A percentile compares a stretch with the other conserved stretches of the same genome.
Conservation (phyloP, 805 yeast genomes). For the Komagataella pseudopastoris region DNA sequence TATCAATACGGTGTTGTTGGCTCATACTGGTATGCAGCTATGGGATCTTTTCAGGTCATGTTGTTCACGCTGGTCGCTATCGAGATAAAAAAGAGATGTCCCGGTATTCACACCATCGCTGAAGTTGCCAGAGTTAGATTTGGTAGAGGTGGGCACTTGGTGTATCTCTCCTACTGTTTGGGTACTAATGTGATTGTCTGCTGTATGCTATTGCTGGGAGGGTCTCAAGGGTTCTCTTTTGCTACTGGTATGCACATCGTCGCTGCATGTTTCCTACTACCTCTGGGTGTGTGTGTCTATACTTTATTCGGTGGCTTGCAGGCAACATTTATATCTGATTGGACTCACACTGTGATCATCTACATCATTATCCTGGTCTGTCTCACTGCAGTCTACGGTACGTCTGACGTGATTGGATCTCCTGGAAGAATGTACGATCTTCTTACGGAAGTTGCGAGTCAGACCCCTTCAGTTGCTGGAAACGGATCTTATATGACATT, state of each 20-base stretch:
- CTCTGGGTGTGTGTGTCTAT: constrained; percentile 32
- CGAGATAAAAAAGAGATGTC: constrained; percentile 25
- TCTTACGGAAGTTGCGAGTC: constrained; percentile 9
- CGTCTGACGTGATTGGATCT: constrained; percentile 18
- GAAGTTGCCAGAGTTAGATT: constrained; percentile 24
- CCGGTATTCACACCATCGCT: constrained; percentile 25
- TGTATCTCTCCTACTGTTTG: constrained; percentile 20
- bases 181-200: constrained; percentile 24
- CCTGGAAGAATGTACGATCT: constrained; percentile 20
- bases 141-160: constrained; percentile 21
- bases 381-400: constrained; percentile 14
- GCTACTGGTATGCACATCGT: constrained; percentile 29
- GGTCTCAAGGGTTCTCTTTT: constrained; percentile 25
- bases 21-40: constrained; percentile 12
- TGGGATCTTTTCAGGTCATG: constrained; percentile 23
- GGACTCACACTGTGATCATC: constrained; percentile 34
- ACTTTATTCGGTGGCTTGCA: constrained; percentile 37
- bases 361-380: constrained; percentile 19
- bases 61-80: constrained; percentile 23
- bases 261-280: constrained; percentile 30
- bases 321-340: constrained; percentile 38
- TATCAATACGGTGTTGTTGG: constrained; percentile 9
- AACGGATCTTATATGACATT: constrained; percentile 18
- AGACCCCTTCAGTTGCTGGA: constrained; percentile 7
- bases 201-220: constrained; percentile 26